phyloP scores from a whole-genome alignment of 2,329 filamentous ascomycete genomes.

The Xylaria sp. region DNA sequence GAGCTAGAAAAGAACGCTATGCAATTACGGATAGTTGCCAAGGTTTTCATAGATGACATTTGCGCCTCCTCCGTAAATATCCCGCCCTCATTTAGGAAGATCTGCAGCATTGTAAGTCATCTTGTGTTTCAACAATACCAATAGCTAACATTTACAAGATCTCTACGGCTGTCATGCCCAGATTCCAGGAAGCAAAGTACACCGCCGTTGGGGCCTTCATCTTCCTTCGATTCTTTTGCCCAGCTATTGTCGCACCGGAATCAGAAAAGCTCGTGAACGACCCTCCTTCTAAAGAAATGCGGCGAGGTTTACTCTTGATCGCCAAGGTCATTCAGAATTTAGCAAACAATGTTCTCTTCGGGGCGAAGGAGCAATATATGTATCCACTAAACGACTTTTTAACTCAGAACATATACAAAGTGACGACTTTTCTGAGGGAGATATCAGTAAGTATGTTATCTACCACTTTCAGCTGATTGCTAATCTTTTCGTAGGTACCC shows the following conservation, averaged over 20 bases:
- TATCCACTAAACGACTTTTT: slow-evolving; percentile 76
- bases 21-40: slow-evolving; percentile 73
- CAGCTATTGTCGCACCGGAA: slow-evolving; percentile 77
- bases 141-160: slow-evolving; percentile 58
- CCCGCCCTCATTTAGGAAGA: slow-evolving; percentile 72
- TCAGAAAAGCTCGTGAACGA: slow-evolving; percentile 72
- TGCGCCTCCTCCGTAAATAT: slow-evolving; percentile 71
- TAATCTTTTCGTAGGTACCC: slow-evolving; percentile 54
- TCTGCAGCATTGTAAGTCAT: slow-evolving; percentile 71
- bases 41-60: slow-evolving; percentile 78
- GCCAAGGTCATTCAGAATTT: slow-evolving; percentile 78
- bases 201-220: slow-evolving; percentile 78
- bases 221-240: slow-evolving; percentile 78
- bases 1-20: slow-evolving; percentile 74
- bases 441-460: slow-evolving; percentile 66
- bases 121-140: background rate
- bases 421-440: slow-evolving; percentile 74
- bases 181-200: slow-evolving; percentile 77
- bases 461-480: slow-evolving; percentile 19
- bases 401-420: slow-evolving; percentile 73
- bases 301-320: slow-evolving; percentile 74
- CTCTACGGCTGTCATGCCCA: slow-evolving; percentile 69
- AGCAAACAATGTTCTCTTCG: slow-evolving; percentile 77
- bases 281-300: slow-evolving; percentile 74
- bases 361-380: slow-evolving; percentile 79